Base-by-base conservation (phyloP, 352 stramenopile species). In the Blastocystis sp. region DNA sequence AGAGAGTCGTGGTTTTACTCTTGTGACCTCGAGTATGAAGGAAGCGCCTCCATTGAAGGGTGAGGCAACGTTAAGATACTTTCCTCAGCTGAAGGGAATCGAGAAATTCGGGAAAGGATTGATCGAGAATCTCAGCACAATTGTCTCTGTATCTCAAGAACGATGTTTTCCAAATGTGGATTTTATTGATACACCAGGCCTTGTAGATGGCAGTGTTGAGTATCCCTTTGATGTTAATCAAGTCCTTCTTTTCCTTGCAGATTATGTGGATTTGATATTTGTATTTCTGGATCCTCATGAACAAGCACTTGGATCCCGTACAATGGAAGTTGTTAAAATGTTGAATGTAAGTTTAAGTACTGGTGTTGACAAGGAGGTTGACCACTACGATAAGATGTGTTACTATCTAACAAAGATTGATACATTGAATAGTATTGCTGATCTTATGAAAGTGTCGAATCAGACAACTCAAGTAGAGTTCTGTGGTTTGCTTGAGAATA, bases 401-500 rank as follows among this genome's bases (percentile, higher is more conserved):
- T 93, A 93, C 90, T 94, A 93, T 77, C 54, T 94, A 35, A 93
- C 92, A 51, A 94, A 93, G 90, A 92, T 92, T 51, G 92, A 94
- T 70, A 93, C 92, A 7, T 90, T 93, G 58, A 91, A 90, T 48
- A 92, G 92, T 79, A 91, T 92, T 27, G 93, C 92, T 48, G 92
- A 94, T 69, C 87, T 94, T 35, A 93, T 93, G 92, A 93, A 93
- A 82, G 90, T 94, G 56, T 93, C 93, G 90, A 91, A 93, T 37
- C 92, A 93, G 64, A 93, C 93, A 89, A 94, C 92, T 37, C 92
- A 94, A 40, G 75, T 87, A 69, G 22, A 17, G 9, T 15, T 44
- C 19, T 69, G 22, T n/a, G 2, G 13, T 33, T 70, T 77, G 93
- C 93, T 89, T 92, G 92, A 33, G 33, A 24, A 33, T 70, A 87